Conservation (phyloP, 179 eudicot genomes). For the Actinidia arguta region DNA sequence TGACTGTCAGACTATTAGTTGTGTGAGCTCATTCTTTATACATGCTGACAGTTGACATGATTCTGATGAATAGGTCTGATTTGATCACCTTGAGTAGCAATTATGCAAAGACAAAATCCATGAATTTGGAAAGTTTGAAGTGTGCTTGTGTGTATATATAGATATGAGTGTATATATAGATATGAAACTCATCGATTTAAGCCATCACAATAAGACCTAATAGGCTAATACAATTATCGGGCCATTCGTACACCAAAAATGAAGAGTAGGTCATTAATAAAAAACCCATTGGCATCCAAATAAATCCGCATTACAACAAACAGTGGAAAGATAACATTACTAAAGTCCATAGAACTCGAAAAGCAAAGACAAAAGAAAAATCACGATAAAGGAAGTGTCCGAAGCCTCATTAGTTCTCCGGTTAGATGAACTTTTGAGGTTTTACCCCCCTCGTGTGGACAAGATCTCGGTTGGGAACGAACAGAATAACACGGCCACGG, state of each 20-base stretch:
- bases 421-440: neutral
- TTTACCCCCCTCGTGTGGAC: neutral
- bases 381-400: too few relatives aligned
- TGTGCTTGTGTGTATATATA: too few relatives aligned
- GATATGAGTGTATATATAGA: too few relatives aligned
- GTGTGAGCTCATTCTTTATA: too few relatives aligned
- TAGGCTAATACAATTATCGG: neutral
- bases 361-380: neutral
- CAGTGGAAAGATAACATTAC: neutral
- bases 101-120: neutral
- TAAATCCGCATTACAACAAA: neutral
- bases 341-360: neutral
- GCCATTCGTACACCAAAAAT: neutral
- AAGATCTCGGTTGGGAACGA: neutral
- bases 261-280: neutral
- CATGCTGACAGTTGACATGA: too few relatives aligned
- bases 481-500: conserved; percentile 5
- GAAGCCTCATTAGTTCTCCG: neutral
- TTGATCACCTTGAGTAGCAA: neutral
- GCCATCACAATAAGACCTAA: neutral
- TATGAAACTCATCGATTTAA: neutral
- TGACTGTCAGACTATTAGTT: too few relatives aligned
- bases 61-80: too few relatives aligned
- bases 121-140: too few relatives aligned
- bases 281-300: neutral